Base-by-base conservation (phyloP, 768 basidiomycete genomes). In the Steccherinum ochraceum region DNA sequence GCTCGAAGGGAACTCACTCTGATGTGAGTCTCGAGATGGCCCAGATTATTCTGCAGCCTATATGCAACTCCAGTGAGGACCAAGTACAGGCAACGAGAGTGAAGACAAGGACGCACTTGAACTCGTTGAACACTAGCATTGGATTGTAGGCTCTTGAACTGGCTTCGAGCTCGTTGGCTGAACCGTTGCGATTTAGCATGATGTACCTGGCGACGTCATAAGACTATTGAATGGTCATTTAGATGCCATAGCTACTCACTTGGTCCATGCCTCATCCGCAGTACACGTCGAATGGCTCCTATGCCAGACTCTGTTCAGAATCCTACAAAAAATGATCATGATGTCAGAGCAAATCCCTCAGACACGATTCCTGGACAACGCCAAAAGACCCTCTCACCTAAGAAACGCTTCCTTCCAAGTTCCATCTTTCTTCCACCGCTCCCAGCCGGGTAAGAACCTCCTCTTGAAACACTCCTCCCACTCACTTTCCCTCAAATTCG, bases 231-330 rank as follows among this genome's bases (percentile, higher is more conserved):
- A n/a, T n/a, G n/a, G n/a, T n/a, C n/a, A n/a, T n/a, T n/a, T n/a
- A n/a, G n/a, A n/a, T n/a, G n/a, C n/a, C n/a, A n/a, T n/a, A n/a
- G n/a, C 5, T 3, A 64, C 71, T 58, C 63, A 89, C 84, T 81
- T 88, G 45, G 88, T 90, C 88, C 89, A 92, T 19, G 86, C 71
- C 67, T 92, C 90, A 58, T 89, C 85, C 5, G 79, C 65, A 19
- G 88, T 89, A 61, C 89, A 91, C n/a, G 75, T 73, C 2, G 80
- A 80, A 35, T 69, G 72, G 59, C 74, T 77, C 49, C 87, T 79
- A 62, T 91, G 89, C 77, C 79, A 84, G 35, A 85, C 71, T 25
- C 84, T 73, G 61, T 78, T 72, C 48, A 90, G 65, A 27, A 78
- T 61, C 60, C 88, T 89, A 48, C 16, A 16, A 35, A 7, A 16